Conservation (phyloP, 2,329 filamentous ascomycete species). For the Exophiala bonariae region DNA sequence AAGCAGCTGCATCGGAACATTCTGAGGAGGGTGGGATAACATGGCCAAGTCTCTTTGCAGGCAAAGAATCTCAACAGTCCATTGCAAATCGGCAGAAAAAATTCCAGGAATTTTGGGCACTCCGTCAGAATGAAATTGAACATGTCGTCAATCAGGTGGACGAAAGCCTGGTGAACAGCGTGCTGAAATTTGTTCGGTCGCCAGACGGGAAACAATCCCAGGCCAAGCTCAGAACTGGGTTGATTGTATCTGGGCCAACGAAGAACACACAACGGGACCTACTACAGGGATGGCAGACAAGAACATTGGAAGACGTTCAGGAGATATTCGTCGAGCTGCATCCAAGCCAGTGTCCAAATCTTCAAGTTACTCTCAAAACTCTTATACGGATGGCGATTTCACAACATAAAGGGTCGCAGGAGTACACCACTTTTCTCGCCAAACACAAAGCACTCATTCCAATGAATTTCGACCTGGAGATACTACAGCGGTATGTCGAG, state of each 20-base stretch:
- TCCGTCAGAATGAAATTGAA: constrained; percentile 41
- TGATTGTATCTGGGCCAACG: constrained; percentile 19
- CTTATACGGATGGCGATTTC: constrained; percentile 44
- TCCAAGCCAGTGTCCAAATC: constrained; percentile 45
- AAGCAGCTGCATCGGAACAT: constrained; percentile 27
- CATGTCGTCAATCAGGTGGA: constrained; percentile 41
- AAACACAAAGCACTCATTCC: constrained; percentile 41
- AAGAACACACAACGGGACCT: constrained; percentile 14
- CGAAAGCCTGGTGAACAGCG: constrained; percentile 37
- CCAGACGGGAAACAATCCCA: not conserved
- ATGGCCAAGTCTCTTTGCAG: constrained; percentile 42
- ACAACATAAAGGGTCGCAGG: constrained; percentile 38
- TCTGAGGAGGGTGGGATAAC: constrained; percentile 16
- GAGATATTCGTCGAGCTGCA: constrained; percentile 41
- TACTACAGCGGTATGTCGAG: constrained; percentile 44
- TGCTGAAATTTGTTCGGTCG: constrained; percentile 24
- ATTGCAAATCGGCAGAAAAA: constrained; percentile 37
- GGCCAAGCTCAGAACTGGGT: constrained; percentile 16
- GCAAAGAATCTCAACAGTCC: constrained; percentile 35
- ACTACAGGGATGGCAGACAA: constrained; percentile 7
- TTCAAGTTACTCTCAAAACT: constrained; percentile 48
- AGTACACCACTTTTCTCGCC: constrained; percentile 39
- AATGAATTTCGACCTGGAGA: constrained; percentile 47
- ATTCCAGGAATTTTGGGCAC: constrained; percentile 41
- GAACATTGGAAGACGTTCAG: not conserved